A percentile compares a stretch with the other conserved stretches of the same genome.
These are phyloP conservation scores for Elongisporangium undulatum DNA, from an alignment of 352 stramenopile species.

Conservation along the genomic window DNA sequence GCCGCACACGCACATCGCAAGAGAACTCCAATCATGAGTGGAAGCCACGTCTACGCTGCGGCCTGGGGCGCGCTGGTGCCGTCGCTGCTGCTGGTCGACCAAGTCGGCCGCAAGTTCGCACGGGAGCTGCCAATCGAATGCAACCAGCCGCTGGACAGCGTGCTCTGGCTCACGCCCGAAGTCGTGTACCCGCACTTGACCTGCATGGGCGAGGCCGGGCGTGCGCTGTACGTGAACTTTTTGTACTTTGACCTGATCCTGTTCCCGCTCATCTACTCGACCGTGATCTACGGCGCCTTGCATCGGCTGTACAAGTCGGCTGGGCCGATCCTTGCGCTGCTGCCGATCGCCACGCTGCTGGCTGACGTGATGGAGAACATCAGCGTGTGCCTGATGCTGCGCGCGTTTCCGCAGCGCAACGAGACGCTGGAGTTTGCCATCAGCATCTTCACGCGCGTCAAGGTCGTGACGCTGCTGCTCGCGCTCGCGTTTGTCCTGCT, in stretches of 20 bases:
- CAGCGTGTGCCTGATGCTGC: slow-evolving; percentile 32
- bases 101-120: slow-evolving; percentile 21
- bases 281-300: slow-evolving; percentile 20
- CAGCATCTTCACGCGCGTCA: slow-evolving; percentile 25
- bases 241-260: slow-evolving; percentile 43
- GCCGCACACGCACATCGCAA: neutral
- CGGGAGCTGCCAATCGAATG: slow-evolving; percentile 29
- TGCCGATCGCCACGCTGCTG: slow-evolving; percentile 24
- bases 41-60: slow-evolving; percentile 8
- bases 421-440: slow-evolving; percentile 20
- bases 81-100: slow-evolving; percentile 27
- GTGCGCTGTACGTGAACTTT: slow-evolving; percentile 35
- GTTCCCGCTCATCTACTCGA: slow-evolving; percentile 44
- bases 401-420: slow-evolving; percentile 23
- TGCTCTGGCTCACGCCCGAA: slow-evolving; percentile 21
- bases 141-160: slow-evolving; percentile 28
- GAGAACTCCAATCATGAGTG: neutral
- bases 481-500: slow-evolving; percentile 15
- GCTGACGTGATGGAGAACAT: slow-evolving; percentile 44
- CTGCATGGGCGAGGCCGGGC: slow-evolving; percentile 24
- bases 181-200: slow-evolving; percentile 28
- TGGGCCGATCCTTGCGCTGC: slow-evolving; percentile 8
- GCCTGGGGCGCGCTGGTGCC: slow-evolving; percentile 31
- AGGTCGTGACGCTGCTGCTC: slow-evolving; percentile 26
- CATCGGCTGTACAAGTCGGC: slow-evolving; percentile 16